Conservation (phyloP, 225 moss, liverwort and hornwort genomes). For the Straminergon stramineum region DNA sequence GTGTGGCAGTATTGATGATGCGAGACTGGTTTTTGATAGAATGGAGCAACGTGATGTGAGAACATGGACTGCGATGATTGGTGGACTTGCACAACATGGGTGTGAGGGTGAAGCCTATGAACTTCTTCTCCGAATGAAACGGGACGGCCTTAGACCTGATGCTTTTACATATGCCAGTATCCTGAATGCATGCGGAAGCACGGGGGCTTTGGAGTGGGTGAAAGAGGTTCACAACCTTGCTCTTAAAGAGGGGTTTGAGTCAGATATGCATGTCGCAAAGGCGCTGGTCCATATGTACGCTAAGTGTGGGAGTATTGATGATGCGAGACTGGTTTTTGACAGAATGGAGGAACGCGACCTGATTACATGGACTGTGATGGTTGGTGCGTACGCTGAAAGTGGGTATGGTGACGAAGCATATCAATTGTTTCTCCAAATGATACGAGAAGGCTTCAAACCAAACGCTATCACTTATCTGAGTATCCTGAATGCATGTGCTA, state of each 20-base stretch:
- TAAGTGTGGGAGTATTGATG: background rate
- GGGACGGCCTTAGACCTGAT: background rate
- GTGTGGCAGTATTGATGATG: background rate
- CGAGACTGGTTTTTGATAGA: background rate
- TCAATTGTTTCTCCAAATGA: background rate
- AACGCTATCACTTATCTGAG: background rate
- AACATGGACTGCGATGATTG: background rate
- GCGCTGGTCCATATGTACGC: background rate
- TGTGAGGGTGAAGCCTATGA: background rate
- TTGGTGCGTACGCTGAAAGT: background rate
- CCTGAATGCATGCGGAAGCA: background rate
- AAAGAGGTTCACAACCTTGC: background rate
- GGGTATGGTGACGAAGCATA: background rate
- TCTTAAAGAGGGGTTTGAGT: background rate
- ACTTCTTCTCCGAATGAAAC: background rate
- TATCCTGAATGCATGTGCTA: background rate
- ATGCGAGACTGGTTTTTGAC: background rate
- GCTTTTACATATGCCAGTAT: background rate
- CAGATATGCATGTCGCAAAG: background rate
- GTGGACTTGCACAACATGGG: background rate
- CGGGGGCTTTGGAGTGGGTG: background rate
- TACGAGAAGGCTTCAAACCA: background rate
- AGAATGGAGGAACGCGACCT: background rate
- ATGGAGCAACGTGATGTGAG: background rate
- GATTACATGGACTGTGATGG: background rate